A percentile compares a stretch with the other conserved stretches of the same genome.
These are phyloP conservation scores for Juncus inflexus DNA, from an alignment of 176 grass and related monocot species.

Conservation along the genomic window DNA sequence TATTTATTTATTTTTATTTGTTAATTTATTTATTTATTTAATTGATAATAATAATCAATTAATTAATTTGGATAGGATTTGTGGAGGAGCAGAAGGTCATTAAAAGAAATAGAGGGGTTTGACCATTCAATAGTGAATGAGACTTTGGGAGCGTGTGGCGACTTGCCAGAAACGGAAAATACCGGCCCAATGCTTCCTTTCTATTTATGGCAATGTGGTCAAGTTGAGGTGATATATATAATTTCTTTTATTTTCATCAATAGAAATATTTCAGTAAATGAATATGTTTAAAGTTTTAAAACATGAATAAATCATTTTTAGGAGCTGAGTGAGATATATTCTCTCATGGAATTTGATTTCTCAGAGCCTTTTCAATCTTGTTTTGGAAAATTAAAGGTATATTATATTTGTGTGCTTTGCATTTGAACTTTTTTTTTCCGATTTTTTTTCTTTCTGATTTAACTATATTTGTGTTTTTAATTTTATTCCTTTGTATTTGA, in stretches of 20 bases:
- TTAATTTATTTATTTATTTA: neutral
- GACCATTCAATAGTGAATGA: slow-evolving; percentile 71
- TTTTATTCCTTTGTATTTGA: too few species aligned
- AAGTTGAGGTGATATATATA: slow-evolving; percentile 46
- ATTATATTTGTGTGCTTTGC: neutral
- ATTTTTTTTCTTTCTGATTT: slow-evolving; percentile 1
- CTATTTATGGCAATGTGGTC: slow-evolving; percentile 85
- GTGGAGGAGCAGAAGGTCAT: slow-evolving; percentile 62
- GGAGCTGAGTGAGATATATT: slow-evolving; percentile 61
- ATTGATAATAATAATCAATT: neutral
- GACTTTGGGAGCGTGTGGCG: slow-evolving; percentile 79
- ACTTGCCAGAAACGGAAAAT: slow-evolving; percentile 43
- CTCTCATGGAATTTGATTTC: slow-evolving; percentile 75
- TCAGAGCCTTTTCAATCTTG: slow-evolving; percentile 56
- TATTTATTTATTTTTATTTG: slow-evolving; percentile 9
- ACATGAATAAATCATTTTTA: slow-evolving; percentile 24
- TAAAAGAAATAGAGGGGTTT: slow-evolving; percentile 73
- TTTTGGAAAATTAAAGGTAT: slow-evolving; percentile 77
- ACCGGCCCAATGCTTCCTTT: slow-evolving; percentile 70
- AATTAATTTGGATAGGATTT: slow-evolving; percentile 46
- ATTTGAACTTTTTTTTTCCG: neutral
- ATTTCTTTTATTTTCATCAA: neutral
- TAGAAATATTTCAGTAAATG: neutral
- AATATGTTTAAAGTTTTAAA: neutral
- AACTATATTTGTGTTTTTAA: neutral